Base-by-base conservation (phyloP, 2,329 filamentous ascomycete species). In the Berkeleyomyces basicola region DNA sequence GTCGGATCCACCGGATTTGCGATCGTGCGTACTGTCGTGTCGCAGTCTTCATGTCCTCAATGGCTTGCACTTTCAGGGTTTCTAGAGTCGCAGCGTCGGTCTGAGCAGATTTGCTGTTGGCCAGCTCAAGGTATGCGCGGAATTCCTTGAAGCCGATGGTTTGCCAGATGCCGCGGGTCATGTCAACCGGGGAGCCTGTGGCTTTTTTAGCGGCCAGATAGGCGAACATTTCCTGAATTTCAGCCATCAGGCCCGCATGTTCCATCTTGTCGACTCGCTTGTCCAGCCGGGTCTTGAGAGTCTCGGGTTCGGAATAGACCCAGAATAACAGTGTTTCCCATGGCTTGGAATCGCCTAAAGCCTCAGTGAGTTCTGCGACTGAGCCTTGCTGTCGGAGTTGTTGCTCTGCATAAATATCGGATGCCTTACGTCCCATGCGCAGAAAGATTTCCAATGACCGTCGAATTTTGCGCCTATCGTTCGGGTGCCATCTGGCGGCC, bases 141-240 rank as follows among this genome's bases (percentile, higher is more conserved):
- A 97, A 87, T 70, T 99, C 90, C 71, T 95, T 96, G 74, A 90
- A 96, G 0, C 93, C 93, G 66, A 99, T 99, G 0, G 91, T 93
- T 61, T 95, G 87, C 90, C 92, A 99, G 51, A 99, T 95, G 0
- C 93, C 95, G 61, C 85, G 83, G 1, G 82, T 87, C 67, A 83
- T 79, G 69, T 97, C 90, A 1, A 93, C 73, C 0, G 72, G 67
- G 1, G 77, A 72, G 0, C 83, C 85, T 1, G 74, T 69, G 0
- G 74, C 70, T 61, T 74, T 75, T 37, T 63, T 63, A 10, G 58
- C 57, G 3, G 43, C 51, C 3, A 74, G 70, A 58, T 76, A 75
- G 1, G 73, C 67, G 65, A 76, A 75, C 53, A 83, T 73, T 58
- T 76, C 70, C 33, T 70, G 70, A 0, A 78, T 74, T 67, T 84